Base-by-base conservation (phyloP, 2,329 filamentous ascomycete species). In the Fusarium haematococcum region DNA sequence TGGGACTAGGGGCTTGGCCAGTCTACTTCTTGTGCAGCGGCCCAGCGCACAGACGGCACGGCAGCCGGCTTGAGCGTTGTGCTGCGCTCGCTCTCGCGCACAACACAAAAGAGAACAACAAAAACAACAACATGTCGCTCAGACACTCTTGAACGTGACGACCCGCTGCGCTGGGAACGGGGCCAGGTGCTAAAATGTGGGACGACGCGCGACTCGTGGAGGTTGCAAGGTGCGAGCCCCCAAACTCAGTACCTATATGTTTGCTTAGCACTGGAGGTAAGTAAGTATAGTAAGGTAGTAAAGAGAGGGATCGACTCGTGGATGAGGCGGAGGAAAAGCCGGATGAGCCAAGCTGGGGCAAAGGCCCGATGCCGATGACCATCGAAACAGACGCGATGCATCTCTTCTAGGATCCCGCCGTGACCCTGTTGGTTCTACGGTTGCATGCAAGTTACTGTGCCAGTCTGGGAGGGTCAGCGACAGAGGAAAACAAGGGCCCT, bases 31-130 rank as follows among this genome's bases (percentile, higher is more conserved):
- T 67, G 65, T 76, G 65, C 69, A 67, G 63, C 70, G 70, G 63
- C 57, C 73, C 70, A 73, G 71, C 74, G 75, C 74, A 78, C 70
- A 76, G 70, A 70, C 67, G 76, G 71, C 75, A 69, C 69, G 73
- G 74, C 69, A 77, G 56, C 72, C 70, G 71, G 67, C 64, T 67
- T 71, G 69, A 64, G 68, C 59, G 56, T 61, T 59, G 56, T 74
- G 58, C 57, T 71, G 64, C 64, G 71, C 56, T 73, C 64, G 71
- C 56, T 73, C 73, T 56, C 63, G 50, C 58, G 61, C 41, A 63
- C 45, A 63, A 64, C 50, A 59, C 43, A 67, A 50, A 66, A 41
- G 63, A 64, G 23, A 65, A 64, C 52, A 69, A 71, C 32, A 52
- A 57, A 37, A 65, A 60, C 35, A 59, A 37, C 60, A 70, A 64